These are phyloP conservation scores for Ceratobasidium papillatum DNA, from an alignment of 1,284 basidiomycete species.

Conservation along the genomic window DNA sequence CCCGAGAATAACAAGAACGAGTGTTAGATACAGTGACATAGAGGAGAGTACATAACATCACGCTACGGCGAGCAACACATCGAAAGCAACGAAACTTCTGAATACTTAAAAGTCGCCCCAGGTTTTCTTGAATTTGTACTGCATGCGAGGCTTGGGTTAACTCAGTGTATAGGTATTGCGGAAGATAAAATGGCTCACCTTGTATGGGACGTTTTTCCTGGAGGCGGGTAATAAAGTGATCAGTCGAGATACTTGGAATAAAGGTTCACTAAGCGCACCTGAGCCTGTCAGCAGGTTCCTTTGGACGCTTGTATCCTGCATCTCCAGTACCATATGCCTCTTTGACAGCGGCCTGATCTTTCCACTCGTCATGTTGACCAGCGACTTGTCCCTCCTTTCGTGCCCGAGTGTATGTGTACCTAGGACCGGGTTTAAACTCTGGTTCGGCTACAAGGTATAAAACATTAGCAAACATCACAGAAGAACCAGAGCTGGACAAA, in stretches of 20 bases:
- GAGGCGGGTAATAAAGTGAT: constrained; percentile 10
- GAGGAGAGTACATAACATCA: neutral
- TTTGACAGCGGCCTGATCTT: constrained; percentile 54
- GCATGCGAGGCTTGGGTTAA: constrained; percentile 55
- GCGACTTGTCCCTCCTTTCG: constrained; percentile 53
- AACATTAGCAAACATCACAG: constrained; percentile 2
- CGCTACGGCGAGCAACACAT: neutral
- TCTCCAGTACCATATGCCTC: constrained; percentile 78
- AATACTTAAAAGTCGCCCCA: constrained; percentile 81
- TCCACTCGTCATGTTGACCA: constrained; percentile 21
- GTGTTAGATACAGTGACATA: constrained; percentile 18
- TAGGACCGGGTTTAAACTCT: constrained; percentile 64
- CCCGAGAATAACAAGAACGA: neutral
- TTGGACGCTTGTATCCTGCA: constrained; percentile 78
- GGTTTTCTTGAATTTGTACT: constrained; percentile 87
- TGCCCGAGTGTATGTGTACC: constrained; percentile 65
- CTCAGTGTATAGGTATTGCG: neutral
- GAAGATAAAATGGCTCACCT: constrained; percentile 62
- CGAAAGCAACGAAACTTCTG: neutral
- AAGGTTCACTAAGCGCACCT: constrained; percentile 58
- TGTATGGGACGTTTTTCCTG: constrained; percentile 83
- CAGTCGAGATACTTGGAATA: constrained; percentile 30
- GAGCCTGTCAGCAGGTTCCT: constrained; percentile 71
- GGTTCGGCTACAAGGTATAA: constrained; percentile 3
- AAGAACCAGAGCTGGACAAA: neutral